Base-by-base conservation (phyloP, 768 basidiomycete species). In the Suillus subaureus region DNA sequence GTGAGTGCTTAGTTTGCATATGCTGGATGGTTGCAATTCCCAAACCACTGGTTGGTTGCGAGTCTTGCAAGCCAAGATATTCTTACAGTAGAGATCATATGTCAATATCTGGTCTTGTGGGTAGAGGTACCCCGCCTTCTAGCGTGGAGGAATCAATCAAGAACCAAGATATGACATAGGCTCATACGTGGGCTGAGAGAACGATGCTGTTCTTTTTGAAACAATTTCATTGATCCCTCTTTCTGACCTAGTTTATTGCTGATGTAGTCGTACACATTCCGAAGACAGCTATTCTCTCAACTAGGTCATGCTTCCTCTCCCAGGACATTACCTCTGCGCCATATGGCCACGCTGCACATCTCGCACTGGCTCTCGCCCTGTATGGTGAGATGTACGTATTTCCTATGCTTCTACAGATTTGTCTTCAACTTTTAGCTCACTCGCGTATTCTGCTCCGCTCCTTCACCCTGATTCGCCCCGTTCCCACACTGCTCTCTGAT, bases 201-300 rank as follows among this genome's bases (percentile, higher is more conserved):
- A 26, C 6, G 37, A 12, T 37, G 23, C 28, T 21, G 40, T 65
- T 60, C 18, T 56, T 33, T 54, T 60, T 70, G 33, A n/a, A n/a
- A 23, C 35, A n/a, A 40, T 42, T 66, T 61, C 49, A 8, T 33
- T 18, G 9, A 60, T 42, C 6, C 40, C 52, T 21, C 13, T 18
- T 66, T 45, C 42, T 54, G 21, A 40, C 60, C n/a, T 62, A 68
- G 12, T 57, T 61, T 61, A 55, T 68, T 61, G 49, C 15, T 23
- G 26, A 64, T 40, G 23, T 63, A 92, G 91, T 92, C 60, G 88
- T 86, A 9, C 80, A 80, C 42, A 91, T 92, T 70, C 87, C 89
- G 42, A 90, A 87, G 75, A 67, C 78, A 63, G 80, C 84, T 54
- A 82, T 92, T 23, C 79, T 93, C 23, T 92, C 91, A 39, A 83